Percentiles rank a stretch among this genome's conserved stretches.
phyloP scores from a whole-genome alignment of 192 early-diverging fungal genomes.

The Backusella psychrophila region DNA sequence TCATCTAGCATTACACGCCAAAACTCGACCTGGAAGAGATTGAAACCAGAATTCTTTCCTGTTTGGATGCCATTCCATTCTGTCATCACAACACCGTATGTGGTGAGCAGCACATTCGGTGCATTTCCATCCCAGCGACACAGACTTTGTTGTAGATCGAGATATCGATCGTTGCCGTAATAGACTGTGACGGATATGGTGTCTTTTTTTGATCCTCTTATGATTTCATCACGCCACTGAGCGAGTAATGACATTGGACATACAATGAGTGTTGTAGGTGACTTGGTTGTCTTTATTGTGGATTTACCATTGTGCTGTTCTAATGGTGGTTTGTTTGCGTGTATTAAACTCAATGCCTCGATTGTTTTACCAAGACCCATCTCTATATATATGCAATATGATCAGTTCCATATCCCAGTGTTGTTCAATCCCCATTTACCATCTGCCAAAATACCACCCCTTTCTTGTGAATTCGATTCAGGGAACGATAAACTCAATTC shows the following conservation, averaged over 20 bases:
- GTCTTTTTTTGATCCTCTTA: slow-evolving; percentile 36
- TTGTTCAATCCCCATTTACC: slow-evolving; percentile 14
- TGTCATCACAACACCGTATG: slow-evolving; percentile 47
- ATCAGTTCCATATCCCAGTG: neutral
- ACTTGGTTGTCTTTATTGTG: slow-evolving; percentile 16
- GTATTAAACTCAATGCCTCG: slow-evolving; percentile 55
- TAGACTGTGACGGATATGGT: slow-evolving; percentile 45
- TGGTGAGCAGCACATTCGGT: slow-evolving; percentile 51
- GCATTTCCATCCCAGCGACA: slow-evolving; percentile 38
- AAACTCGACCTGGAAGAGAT: slow-evolving; percentile 71
- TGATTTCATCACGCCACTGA: slow-evolving; percentile 52
- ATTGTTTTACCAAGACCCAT: slow-evolving; percentile 64
- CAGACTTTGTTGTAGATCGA: slow-evolving; percentile 24
- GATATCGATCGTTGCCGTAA: slow-evolving; percentile 38
- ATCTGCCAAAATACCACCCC: slow-evolving; percentile 58
- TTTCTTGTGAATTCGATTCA: slow-evolving; percentile 38
- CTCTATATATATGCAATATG: slow-evolving; percentile 10
- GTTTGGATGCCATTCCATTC: slow-evolving; percentile 24
- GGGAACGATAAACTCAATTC: slow-evolving; percentile 48
- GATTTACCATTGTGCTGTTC: slow-evolving; percentile 20
- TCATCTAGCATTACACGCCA: slow-evolving; percentile 91
- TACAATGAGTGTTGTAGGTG: slow-evolving; percentile 50
- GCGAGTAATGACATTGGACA: slow-evolving; percentile 55
- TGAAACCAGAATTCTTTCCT: slow-evolving; percentile 12
- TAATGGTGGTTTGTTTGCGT: slow-evolving; percentile 33